Evolutionary conservation across 768 basidiomycete genomes (phyloP), one percentile per base, ranked within the genome.

Genomic region (Agaricus sinodeliciosus): DNA sequence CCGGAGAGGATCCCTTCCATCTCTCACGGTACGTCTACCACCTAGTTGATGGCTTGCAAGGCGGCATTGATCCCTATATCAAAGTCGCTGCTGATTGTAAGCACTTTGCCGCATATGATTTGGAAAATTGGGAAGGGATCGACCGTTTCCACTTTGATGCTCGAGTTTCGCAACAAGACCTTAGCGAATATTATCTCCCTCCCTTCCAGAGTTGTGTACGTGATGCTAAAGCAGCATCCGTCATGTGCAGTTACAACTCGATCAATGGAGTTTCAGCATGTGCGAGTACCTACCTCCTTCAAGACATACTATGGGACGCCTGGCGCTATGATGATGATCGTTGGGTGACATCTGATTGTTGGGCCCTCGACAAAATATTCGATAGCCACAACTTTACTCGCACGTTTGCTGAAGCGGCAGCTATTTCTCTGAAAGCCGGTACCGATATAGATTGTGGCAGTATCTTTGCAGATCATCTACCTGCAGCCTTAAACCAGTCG

Each of bases 201-300:
- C 63, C 78, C 2, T 83, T 81, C 75, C 77, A 80, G 60, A 71
- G 66, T 46, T 81, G 80, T 59, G 79, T 79, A n/a, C 70, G 80
- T 37, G 81, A 83, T 56, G 80, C 80, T 9, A 78, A 79, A 59
- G 80, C 78, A 35, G 77, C 71, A 2, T 76, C 76, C 15, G 68
- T 81, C 34, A 82, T 82, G 80, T 83, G 80, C 68, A 77, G 75
- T 55, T 83, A 82, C 60, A 83, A 82, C 55, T 74, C 79, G 9
- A 77, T 83, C 16, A 81, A 82, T 53, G 81, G 81, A 1, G 63
- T 82, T 27, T 80, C 81, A 3, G 69, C 76, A 0, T 83, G 81
- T 58, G 80, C 78, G 18, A 74, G 71, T 58, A 68, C 72, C 1
- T 81, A 75, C 58, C 67, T 83, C 22, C 67, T 83, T 28, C 78